Conservation (phyloP, 2,329 filamentous ascomycete genomes). For the Nothomitra cinnamomea region DNA sequence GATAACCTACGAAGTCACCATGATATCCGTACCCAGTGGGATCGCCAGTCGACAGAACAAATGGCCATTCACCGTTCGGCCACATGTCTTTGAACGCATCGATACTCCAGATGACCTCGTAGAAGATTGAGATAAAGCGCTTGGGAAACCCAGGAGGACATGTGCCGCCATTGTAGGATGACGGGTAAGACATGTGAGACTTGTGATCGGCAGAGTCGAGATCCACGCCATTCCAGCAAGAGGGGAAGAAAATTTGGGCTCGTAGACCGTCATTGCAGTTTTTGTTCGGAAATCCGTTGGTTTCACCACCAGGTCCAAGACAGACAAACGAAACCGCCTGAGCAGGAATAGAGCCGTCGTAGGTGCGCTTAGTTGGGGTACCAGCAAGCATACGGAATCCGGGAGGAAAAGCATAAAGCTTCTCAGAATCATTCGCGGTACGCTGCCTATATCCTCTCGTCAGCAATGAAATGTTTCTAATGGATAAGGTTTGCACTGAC, state of each 20-base stretch:
- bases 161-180: slow-evolving; percentile 30
- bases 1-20: slow-evolving; percentile 27
- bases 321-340: slow-evolving; percentile 41
- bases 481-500: slow-evolving; percentile 13
- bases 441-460: slow-evolving; percentile 20
- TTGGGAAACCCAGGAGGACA: slow-evolving; percentile 35
- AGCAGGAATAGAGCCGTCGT: slow-evolving; percentile 36
- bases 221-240: slow-evolving; percentile 50
- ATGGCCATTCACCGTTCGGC: slow-evolving; percentile 37
- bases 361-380: slow-evolving; percentile 38
- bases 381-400: slow-evolving; percentile 58
- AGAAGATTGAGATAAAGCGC: slow-evolving; percentile 41
- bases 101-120: slow-evolving; percentile 39
- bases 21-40: slow-evolving; percentile 49
- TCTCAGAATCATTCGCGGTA: background rate
- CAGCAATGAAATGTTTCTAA: slow-evolving; percentile 4
- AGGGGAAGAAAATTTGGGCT: slow-evolving; percentile 54
- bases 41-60: slow-evolving; percentile 54
- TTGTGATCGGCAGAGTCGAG: slow-evolving; percentile 37
- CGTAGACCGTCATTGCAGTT: slow-evolving; percentile 43
- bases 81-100: slow-evolving; percentile 24
- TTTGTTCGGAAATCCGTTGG: slow-evolving; percentile 48
- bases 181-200: slow-evolving; percentile 51
- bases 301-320: slow-evolving; percentile 30
- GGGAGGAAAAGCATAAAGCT: slow-evolving; percentile 39